These are phyloP conservation scores for Warburgia ugandensis DNA, from an alignment of 164 flowering plant genomes.

Conservation along the genomic window DNA sequence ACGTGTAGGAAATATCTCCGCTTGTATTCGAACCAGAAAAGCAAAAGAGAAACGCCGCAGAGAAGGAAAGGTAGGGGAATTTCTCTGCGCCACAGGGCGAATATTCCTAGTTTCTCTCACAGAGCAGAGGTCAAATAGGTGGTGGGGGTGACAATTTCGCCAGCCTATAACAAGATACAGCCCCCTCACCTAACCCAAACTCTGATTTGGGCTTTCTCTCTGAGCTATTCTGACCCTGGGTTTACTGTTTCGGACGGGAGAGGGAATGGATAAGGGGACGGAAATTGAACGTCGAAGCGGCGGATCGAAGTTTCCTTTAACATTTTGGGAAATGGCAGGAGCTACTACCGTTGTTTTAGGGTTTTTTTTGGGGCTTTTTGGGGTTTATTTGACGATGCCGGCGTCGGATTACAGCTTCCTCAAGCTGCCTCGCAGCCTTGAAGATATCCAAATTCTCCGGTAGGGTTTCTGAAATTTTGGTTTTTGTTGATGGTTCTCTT, in stretches of 20 bases:
- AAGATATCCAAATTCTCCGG: constrained; percentile 88
- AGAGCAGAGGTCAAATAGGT: too few species aligned
- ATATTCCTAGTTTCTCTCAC: too few species aligned
- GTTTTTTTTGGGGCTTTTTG: constrained; percentile 46
- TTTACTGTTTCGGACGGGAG: not conserved
- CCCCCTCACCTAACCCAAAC: too few species aligned
- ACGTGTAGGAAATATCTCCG: not conserved
- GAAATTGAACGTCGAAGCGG: not conserved
- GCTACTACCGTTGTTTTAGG: constrained; percentile 54
- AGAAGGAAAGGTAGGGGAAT: not conserved
- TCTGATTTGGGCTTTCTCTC: not conserved
- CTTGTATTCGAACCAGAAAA: not conserved
- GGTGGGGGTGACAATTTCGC: too few species aligned
- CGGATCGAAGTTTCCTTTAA: constrained; percentile 38
- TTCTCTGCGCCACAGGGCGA: too few species aligned
- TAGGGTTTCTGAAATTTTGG: constrained; percentile 14
- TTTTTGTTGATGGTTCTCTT: not conserved
- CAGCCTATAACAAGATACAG: too few species aligned
- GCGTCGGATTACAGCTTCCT: constrained; percentile 91
- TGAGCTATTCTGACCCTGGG: too few species aligned
- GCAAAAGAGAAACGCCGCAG: not conserved
- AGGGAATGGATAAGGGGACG: constrained; percentile 11
- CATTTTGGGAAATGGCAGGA: constrained; percentile 47
- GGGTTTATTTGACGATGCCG: constrained; percentile 84
- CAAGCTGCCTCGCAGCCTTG: constrained; percentile 73